phyloP scores from a whole-genome alignment of 495 filamentous ascomycete genomes.

The Penicillium manginii region DNA sequence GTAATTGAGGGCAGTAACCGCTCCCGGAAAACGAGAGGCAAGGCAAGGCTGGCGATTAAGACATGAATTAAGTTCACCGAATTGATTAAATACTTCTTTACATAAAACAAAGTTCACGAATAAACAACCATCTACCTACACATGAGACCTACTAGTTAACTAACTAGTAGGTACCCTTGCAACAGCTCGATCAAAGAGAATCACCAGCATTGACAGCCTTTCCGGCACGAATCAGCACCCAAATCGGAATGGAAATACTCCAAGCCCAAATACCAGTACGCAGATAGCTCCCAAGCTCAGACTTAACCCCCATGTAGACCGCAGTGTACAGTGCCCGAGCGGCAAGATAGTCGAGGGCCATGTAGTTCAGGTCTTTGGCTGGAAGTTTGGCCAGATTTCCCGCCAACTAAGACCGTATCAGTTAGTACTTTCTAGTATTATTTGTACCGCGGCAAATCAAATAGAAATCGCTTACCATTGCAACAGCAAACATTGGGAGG shows the following conservation, averaged over 20 bases:
- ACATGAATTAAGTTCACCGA: not conserved
- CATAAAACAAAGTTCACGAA: too few relatives aligned
- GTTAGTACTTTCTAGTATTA: not conserved
- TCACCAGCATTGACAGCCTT: constrained; percentile 15
- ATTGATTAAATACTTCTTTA: not conserved
- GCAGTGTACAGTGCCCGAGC: constrained; percentile 29
- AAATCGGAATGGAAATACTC: constrained; percentile 32
- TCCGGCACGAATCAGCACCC: constrained; percentile 25
- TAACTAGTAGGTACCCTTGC: not conserved
- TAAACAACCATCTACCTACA: not conserved
- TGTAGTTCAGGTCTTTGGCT: constrained; percentile 25
- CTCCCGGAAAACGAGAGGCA: constrained; percentile 32
- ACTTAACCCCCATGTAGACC: constrained; percentile 29
- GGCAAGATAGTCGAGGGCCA: constrained; percentile 29
- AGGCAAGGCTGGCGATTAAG: not conserved
- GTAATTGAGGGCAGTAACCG: constrained; percentile 47
- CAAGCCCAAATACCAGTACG: constrained; percentile 34
- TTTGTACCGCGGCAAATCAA: not conserved
- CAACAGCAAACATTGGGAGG: constrained; percentile 32
- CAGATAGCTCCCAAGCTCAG: constrained; percentile 27
- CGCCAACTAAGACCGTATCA: constrained; percentile 21
- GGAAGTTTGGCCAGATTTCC: constrained; percentile 33
- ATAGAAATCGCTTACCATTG: constrained; percentile 21
- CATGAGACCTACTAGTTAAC: too few relatives aligned
- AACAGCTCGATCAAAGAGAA: not conserved